Evolutionary conservation across 371 early-diverging fungal species (phyloP), one percentile per base, ranked within the genome.

Genomic region (Paraphysoderma sedebokerense): DNA sequence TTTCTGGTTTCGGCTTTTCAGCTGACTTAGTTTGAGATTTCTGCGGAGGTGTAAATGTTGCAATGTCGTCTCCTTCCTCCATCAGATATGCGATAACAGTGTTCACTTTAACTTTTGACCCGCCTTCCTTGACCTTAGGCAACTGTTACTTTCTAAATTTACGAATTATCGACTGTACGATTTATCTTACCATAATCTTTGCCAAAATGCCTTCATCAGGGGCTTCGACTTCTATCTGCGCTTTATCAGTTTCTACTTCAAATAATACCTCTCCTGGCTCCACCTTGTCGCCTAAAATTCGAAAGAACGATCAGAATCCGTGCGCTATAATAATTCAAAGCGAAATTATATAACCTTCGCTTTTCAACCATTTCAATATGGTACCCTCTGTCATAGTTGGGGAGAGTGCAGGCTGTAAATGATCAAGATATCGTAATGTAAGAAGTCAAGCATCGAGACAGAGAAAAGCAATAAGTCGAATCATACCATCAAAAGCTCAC

Each of bases 341-440:
- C 12, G 27, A 9, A 11, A 42, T 30, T 1, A 32, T n/a, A 28
- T 22, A 8, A 22, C 42, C 42, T 22, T 42, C 42, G 34, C 35
- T 8, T 23, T 23, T 26, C 24, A 33, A 13, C 46, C 46, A 45
- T 35, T 20, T 15, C 19, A 32, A 12, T 22, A 45, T 4, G 22
- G 46, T n/a, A 23, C 46, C 46, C 31, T 45, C 31, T 22, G 46
- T 45, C 46, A 45, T 45, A 35, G 46, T 45, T 6, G 46, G 46
- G 5, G 46, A 45, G 19, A 45, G 32, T 0, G 46, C 46, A 15
- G 46, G 46, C 46, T 40, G n/a, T n/a, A n/a, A n/a, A n/a, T n/a
- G n/a, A n/a, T n/a, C n/a, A n/a, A n/a, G n/a, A n/a, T n/a, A n/a
- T n/a, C n/a, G n/a, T n/a, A n/a, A n/a, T n/a, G n/a, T n/a, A n/a